Percentiles rank a stretch among this genome's conserved stretches.
Conservation (phyloP, 768 basidiomycete species). For the Trametes coccinea region DNA sequence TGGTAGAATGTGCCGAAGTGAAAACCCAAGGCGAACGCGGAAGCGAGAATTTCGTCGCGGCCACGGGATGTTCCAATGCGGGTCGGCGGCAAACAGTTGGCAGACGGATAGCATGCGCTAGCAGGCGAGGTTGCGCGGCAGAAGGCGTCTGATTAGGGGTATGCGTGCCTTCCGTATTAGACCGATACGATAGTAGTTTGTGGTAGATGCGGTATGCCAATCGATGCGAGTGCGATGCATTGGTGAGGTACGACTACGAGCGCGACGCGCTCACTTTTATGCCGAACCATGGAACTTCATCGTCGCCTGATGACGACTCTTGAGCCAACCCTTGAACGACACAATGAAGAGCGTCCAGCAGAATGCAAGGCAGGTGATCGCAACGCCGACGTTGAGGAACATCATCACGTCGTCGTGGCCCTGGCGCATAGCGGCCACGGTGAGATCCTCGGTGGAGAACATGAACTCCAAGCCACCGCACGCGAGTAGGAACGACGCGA, state of each 20-base stretch:
- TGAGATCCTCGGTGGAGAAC: conserved; percentile 86
- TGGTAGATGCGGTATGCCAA: neutral
- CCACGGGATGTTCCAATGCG: neutral
- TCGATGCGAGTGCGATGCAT: neutral
- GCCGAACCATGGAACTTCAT: conserved; percentile 39
- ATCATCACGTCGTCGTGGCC: conserved; percentile 88
- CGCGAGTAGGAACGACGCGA: conserved; percentile 84
- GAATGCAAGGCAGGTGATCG: conserved; percentile 83
- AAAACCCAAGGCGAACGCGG: neutral
- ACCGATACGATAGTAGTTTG: neutral
- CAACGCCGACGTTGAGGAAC: conserved; percentile 84
- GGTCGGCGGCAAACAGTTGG: neutral
- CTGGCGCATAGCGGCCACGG: conserved; percentile 87
- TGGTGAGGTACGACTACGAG: neutral
- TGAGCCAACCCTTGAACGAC: conserved; percentile 81
- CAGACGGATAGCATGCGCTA: neutral
- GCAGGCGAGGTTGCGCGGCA: neutral
- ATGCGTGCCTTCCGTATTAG: conserved; percentile 7
- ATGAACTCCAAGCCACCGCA: conserved; percentile 90
- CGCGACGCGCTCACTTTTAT: conserved; percentile 19
- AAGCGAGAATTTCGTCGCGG: neutral
- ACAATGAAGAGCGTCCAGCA: conserved; percentile 80
- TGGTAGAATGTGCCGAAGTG: neutral
- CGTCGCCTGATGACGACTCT: conserved; percentile 38
- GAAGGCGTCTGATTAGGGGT: conserved; percentile 19